phyloP scores from a whole-genome alignment of 495 filamentous ascomycete genomes.

The Polyplosphaeria fusca region DNA sequence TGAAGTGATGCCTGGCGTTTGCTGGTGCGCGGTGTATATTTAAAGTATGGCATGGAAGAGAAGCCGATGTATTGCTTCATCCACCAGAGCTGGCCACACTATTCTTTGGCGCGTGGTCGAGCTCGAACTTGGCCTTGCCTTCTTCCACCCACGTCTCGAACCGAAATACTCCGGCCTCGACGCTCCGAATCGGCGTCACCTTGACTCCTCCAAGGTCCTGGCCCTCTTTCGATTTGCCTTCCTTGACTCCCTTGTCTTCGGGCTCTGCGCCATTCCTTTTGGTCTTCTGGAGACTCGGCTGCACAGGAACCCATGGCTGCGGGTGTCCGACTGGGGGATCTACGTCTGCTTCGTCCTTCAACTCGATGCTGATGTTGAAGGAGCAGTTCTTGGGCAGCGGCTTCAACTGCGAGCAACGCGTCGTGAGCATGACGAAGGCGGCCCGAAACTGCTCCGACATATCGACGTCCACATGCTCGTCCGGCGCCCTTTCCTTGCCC shows the following conservation, averaged over 20 bases:
- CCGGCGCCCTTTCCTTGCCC: conserved; percentile 37
- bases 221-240: conserved; percentile 38
- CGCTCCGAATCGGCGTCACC: conserved; percentile 55
- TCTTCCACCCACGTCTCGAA: conserved; percentile 71
- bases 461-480: conserved; percentile 41
- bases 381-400: conserved; percentile 72
- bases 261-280: conserved; percentile 19
- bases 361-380: conserved; percentile 83
- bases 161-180: conserved; percentile 61
- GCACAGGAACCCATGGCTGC: conserved; percentile 64
- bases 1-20: no score
- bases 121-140: conserved; percentile 38
- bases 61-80: no score
- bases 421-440: conserved; percentile 50
- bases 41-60: no score
- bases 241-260: conserved; percentile 19
- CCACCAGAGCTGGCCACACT: conserved; percentile 20
- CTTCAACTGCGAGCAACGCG: conserved; percentile 57
- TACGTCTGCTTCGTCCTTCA: conserved; percentile 61
- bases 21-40: no score
- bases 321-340: conserved; percentile 73
- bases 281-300: conserved; percentile 45
- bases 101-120: not conserved
- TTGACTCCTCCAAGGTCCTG: conserved; percentile 39
- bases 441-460: conserved; percentile 71